Evolutionary conservation across 768 basidiomycete genomes (phyloP).

Genomic region (Mycena venus): DNA sequence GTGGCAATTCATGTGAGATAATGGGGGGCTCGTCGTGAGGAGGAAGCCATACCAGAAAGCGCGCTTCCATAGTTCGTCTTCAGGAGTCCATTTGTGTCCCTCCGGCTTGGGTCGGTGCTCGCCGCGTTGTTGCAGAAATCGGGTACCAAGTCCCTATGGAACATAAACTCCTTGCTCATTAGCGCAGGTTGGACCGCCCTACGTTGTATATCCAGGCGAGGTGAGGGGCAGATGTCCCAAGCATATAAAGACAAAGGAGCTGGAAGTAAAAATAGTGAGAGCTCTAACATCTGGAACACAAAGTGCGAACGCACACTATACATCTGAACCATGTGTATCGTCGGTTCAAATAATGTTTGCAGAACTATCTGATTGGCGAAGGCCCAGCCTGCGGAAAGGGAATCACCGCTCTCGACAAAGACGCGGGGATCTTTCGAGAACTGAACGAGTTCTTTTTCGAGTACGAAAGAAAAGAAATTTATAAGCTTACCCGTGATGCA

Average conservation of each 20-base stretch:
- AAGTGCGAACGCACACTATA: constrained; percentile 60
- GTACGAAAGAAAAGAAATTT: constrained; percentile 38
- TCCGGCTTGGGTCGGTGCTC: background rate
- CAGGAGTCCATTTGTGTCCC: background rate
- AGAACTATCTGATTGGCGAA: constrained; percentile 73
- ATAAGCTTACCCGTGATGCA: constrained; percentile 59
- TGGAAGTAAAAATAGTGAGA: constrained; percentile 15
- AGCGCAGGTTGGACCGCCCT: background rate
- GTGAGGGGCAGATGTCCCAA: constrained; percentile 62
- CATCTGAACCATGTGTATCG: constrained; percentile 80
- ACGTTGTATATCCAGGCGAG: constrained; percentile 65
- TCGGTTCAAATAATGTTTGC: constrained; percentile 67
- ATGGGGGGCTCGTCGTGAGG: background rate
- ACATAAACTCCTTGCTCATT: background rate
- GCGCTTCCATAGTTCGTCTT: background rate
- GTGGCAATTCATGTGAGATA: background rate
- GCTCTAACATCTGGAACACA: background rate
- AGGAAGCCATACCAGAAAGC: background rate
- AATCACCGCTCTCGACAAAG: constrained; percentile 47
- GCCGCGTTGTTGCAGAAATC: background rate
- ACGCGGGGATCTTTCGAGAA: constrained; percentile 65
- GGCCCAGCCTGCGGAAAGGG: constrained; percentile 68
- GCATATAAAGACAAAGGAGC: constrained; percentile 50
- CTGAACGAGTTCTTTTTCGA: constrained; percentile 56
- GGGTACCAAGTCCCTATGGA: background rate